Evolutionary conservation across 2,329 filamentous ascomycete species (phyloP), one percentile per base, ranked within the genome.

Genomic region (Stagonosporopsis chrysanthemi): DNA sequence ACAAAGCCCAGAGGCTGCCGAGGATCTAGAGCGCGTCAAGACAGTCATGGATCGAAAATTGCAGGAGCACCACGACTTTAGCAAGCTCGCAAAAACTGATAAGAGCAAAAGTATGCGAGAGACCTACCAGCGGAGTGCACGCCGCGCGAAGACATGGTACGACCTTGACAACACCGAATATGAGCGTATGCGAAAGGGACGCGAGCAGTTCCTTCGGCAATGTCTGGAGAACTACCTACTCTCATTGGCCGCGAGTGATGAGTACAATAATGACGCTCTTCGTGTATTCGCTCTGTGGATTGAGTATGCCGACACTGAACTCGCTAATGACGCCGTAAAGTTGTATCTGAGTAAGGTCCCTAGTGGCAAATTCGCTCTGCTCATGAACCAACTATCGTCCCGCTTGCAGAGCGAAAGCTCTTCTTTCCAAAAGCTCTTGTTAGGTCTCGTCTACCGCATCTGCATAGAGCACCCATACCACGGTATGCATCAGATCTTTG

Each of bases 301-400:
- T 9, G 92, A 97, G 72, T 87, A 93, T 60, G 90, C 91, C 0
- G 86, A 87, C n/a, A 89, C 90, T 56, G 81, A 86, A 5, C 82
- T 86, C 26, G 91, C 92, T 3, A 98, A 97, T 68, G 84, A 85
- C 43, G 88, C 91, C 2, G 92, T 97, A 19, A 81, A 81, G 52
- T 86, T 84, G 57, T 81, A 92, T 69, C 80, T 99, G 15, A 77
- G 81, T 4, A 82, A 86, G 48, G 94, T 98, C 0, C 90, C 94
- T 2, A 97, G 91, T 56, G 86, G 91, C 59, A 99, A 99, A 71
- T 97, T 99, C 72, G 94, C 92, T 1, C 80, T 90, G 3, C 81
- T 99, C 48, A 96, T 97, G 88, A 99, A 97, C 70, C 95, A 99
- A 75, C 84, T 99, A 29, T 94, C 93, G 6, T 99, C 96, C n/a